Evolutionary conservation across 495 filamentous ascomycete species (phyloP).

Genomic region (Penicillium lagena): DNA sequence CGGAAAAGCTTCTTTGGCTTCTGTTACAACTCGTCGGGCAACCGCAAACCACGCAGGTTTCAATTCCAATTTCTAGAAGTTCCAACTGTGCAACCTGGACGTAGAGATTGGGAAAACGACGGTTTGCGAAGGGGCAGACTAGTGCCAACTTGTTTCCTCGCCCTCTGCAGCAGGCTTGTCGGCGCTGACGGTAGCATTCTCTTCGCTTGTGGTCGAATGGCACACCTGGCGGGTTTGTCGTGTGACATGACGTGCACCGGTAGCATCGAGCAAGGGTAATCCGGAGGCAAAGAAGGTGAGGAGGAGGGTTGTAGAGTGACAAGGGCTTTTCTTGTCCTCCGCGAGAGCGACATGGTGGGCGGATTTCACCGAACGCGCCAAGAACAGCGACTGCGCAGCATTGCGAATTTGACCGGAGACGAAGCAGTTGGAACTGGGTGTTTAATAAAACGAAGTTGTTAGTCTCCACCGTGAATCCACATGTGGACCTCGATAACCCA

Average conservation of each 20-base stretch:
- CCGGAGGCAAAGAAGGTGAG: no score
- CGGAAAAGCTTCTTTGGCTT: conserved; percentile 15
- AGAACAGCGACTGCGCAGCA: no score
- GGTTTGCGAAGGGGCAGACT: background rate
- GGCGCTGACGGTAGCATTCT: conserved; percentile 3
- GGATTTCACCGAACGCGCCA: no score
- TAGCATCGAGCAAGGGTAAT: conserved; percentile 3
- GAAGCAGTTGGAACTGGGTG: background rate
- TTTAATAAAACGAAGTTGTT: no score
- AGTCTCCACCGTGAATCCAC: background rate
- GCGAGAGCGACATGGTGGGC: no score
- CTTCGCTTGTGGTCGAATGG: conserved; percentile 2
- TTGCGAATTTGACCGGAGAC: background rate
- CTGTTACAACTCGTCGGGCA: conserved; percentile 10
- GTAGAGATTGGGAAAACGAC: background rate
- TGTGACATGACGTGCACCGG: conserved; percentile 3
- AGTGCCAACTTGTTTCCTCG: background rate
- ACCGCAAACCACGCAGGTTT: conserved; percentile 5
- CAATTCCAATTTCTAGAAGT: conserved; percentile 20
- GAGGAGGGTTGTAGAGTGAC: no score
- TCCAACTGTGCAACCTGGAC: conserved; percentile 4
- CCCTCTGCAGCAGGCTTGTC: background rate
- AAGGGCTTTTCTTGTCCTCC: no score
- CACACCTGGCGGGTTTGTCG: conserved; percentile 2
- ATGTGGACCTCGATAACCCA: conserved; percentile 5